Percentiles rank a stretch among this genome's conserved stretches.
Conservation (phyloP, 2,329 filamentous ascomycete species). For the Metarhizium brunneum region DNA sequence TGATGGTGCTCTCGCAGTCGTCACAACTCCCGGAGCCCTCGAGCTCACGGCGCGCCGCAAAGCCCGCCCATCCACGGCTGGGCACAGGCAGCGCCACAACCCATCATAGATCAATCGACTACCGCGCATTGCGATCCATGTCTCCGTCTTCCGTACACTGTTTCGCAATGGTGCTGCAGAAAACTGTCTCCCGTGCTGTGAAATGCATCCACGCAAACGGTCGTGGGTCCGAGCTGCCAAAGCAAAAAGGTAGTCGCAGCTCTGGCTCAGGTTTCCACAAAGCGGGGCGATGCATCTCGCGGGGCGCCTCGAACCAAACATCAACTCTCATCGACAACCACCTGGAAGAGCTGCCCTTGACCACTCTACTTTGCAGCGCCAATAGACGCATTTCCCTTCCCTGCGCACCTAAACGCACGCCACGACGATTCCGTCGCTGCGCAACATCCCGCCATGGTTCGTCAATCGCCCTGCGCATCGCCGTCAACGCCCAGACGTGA, state of each 20-base stretch:
- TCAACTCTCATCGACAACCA: background rate
- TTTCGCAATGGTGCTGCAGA: background rate
- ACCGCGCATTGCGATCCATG: constrained; percentile 17
- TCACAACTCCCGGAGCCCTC: constrained; percentile 6
- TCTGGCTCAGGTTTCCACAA: background rate
- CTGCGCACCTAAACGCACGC: background rate
- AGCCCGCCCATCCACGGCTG: constrained; percentile 35
- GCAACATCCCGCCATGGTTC: constrained; percentile 4
- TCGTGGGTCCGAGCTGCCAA: background rate
- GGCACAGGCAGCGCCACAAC: constrained; percentile 56
- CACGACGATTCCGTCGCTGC: background rate
- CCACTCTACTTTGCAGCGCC: background rate
- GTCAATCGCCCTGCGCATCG: background rate
- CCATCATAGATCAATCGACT: constrained; percentile 39
- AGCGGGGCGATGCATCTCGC: constrained; percentile 20
- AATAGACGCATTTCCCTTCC: background rate
- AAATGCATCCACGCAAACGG: no score
- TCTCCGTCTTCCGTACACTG: background rate
- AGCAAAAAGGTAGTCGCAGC: background rate
- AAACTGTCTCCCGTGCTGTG: background rate
- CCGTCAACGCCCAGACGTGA: background rate
- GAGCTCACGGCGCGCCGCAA: constrained; percentile 23
- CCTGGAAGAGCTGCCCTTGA: background rate
- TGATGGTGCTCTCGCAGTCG: background rate
- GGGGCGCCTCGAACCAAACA: constrained; percentile 9